Percentiles rank a stretch among this genome's conserved stretches.
Conservation (phyloP, 257 asterid species). For the Fraxinus cuspidata region DNA sequence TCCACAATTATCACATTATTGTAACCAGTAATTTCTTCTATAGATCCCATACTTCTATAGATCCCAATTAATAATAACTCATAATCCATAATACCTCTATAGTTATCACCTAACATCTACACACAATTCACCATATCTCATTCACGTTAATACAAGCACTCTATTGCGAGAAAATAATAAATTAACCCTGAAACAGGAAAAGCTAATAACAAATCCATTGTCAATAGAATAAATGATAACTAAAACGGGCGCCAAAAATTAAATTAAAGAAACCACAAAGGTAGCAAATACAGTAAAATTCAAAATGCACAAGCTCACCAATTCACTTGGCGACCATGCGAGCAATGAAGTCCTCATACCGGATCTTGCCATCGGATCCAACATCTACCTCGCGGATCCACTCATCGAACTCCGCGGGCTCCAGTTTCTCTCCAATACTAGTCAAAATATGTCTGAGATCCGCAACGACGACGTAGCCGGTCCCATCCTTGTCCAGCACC, state of each 20-base stretch:
- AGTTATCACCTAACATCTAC: constrained; percentile 6
- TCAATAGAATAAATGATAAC: background rate
- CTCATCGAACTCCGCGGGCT: constrained; percentile 91
- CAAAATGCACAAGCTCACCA: constrained; percentile 17
- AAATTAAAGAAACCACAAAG: background rate
- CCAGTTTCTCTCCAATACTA: constrained; percentile 87
- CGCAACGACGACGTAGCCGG: constrained; percentile 77
- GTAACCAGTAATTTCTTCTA: background rate
- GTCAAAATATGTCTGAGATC: constrained; percentile 93
- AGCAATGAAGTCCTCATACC: constrained; percentile 87
- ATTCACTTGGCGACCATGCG: constrained; percentile 89
- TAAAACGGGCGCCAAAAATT: background rate
- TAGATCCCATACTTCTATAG: background rate
- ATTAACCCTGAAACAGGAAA: background rate
- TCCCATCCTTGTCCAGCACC: constrained; percentile 83
- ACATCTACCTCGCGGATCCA: constrained; percentile 99
- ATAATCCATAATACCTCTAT: background rate
- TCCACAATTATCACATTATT: background rate
- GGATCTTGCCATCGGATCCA: constrained; percentile 93
- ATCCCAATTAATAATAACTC: background rate
- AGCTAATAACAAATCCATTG: constrained; percentile 8
- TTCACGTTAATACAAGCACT: constrained; percentile 12
- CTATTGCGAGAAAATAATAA: background rate
- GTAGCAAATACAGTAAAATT: constrained; percentile 13
- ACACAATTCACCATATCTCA: background rate